Percentiles rank a stretch among this genome's conserved stretches.
phyloP scores from a whole-genome alignment of 257 asterid genomes.

The Solanum bukasovii region DNA sequence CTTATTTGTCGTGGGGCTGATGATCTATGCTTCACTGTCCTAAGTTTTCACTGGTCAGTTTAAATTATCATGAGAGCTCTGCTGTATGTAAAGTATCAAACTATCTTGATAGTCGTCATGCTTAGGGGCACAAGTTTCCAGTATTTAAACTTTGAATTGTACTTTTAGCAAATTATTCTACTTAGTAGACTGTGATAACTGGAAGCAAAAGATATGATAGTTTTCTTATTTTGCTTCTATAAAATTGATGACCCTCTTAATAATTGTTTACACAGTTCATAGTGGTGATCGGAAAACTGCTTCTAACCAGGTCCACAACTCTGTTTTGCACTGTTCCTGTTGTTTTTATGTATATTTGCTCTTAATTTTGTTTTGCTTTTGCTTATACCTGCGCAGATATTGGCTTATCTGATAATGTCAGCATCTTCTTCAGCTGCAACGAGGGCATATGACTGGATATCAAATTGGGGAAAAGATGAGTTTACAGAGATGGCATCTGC shows the following conservation, averaged over 20 bases:
- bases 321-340: neutral
- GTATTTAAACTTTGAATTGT: neutral
- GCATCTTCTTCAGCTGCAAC: slow-evolving; percentile 90
- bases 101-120: neutral
- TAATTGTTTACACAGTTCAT: neutral
- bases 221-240: neutral
- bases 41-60: neutral
- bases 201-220: neutral
- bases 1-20: neutral
- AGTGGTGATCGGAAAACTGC: neutral
- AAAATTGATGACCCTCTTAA: neutral
- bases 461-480: slow-evolving; percentile 80
- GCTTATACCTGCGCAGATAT: slow-evolving; percentile 29
- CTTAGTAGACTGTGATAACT: neutral
- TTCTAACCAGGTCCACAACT: neutral
- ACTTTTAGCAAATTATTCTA: neutral
- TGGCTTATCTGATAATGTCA: slow-evolving; percentile 78
- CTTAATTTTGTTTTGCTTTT: neutral
- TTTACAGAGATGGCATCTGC: slow-evolving; percentile 77
- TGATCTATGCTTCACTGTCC: neutral
- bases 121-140: neutral
- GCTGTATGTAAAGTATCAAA: neutral
- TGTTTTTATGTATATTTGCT: neutral
- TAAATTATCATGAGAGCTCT: neutral
- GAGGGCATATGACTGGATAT: slow-evolving; percentile 71